Conservation (phyloP, 2,329 filamentous ascomycete species). For the Pleurostoma richardsiae region DNA sequence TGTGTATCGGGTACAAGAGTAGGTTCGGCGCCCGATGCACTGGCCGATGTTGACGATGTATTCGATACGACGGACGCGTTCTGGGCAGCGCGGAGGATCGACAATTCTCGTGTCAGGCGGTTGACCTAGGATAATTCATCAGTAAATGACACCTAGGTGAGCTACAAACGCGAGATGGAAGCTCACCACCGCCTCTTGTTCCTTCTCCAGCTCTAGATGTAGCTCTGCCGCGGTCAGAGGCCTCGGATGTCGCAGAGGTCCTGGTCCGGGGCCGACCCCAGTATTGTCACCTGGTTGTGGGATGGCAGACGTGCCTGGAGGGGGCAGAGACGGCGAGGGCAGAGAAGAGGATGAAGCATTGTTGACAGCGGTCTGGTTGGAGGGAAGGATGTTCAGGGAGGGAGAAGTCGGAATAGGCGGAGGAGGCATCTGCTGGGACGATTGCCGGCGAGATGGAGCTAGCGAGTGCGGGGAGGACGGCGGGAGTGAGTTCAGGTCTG, state of each 20-base stretch:
- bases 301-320: constrained; percentile 11
- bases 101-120: constrained; percentile 83
- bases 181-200: constrained; percentile 86
- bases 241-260: constrained; percentile 78
- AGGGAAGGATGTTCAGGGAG: constrained; percentile 52
- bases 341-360: constrained; percentile 25
- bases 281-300: constrained; percentile 28
- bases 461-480: constrained; percentile 43
- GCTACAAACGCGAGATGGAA: not conserved
- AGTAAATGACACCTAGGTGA: constrained; percentile 2
- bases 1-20: constrained; percentile 35
- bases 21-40: constrained; percentile 43
- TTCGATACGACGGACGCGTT: constrained; percentile 64
- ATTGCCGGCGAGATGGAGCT: constrained; percentile 35
- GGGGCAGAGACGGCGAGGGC: constrained; percentile 25
- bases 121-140: constrained; percentile 60
- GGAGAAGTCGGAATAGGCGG: constrained; percentile 31
- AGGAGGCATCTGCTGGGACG: constrained; percentile 37
- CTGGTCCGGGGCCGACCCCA: constrained; percentile 52
- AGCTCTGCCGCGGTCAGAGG: constrained; percentile 86
- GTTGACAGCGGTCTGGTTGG: constrained; percentile 47
- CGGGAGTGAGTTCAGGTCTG: constrained; percentile 52
- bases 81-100: constrained; percentile 68
- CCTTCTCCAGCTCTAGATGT: constrained; percentile 85
- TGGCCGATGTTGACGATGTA: constrained; percentile 55